Evolutionary conservation across 2,329 filamentous ascomycete species (phyloP).

Genomic region (Orbilia brochopaga): DNA sequence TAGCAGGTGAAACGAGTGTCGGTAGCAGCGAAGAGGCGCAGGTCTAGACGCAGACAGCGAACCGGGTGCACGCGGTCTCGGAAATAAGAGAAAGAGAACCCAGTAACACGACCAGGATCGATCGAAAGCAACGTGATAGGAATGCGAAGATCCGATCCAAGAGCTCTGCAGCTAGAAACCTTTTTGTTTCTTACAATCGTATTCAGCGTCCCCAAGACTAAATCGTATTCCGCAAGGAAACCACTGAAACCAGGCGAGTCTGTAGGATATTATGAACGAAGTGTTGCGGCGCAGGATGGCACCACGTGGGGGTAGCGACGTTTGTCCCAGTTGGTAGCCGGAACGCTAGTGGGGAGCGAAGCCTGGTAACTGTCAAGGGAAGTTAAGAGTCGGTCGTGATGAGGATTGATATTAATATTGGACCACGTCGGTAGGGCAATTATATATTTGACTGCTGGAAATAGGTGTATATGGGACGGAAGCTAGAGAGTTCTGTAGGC

Average conservation of each 20-base stretch:
- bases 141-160: too few relatives aligned
- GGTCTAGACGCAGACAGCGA: constrained; percentile 6
- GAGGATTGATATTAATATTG: not conserved
- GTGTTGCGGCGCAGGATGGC: not conserved
- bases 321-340: not conserved
- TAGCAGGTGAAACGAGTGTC: constrained; percentile 20
- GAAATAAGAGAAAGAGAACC: not conserved
- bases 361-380: not conserved
- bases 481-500: not conserved
- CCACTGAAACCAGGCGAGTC: too few relatives aligned
- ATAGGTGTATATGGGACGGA: too few relatives aligned
- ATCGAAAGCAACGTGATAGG: not conserved
- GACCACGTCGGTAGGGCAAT: not conserved
- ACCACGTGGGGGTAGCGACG: constrained; percentile 25
- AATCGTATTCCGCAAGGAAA: too few relatives aligned
- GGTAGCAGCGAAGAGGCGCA: not conserved
- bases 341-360: not conserved
- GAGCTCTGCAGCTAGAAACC: too few relatives aligned
- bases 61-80: not conserved
- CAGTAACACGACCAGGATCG: not conserved
- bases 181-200: constrained; percentile 4
- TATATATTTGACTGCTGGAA: too few relatives aligned
- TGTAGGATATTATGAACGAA: constrained; percentile 12
- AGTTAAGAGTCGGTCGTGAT: not conserved
- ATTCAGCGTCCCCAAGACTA: too few relatives aligned